Conservation (phyloP, 2,329 filamentous ascomycete genomes). For the Calonectria hongkongensis region DNA sequence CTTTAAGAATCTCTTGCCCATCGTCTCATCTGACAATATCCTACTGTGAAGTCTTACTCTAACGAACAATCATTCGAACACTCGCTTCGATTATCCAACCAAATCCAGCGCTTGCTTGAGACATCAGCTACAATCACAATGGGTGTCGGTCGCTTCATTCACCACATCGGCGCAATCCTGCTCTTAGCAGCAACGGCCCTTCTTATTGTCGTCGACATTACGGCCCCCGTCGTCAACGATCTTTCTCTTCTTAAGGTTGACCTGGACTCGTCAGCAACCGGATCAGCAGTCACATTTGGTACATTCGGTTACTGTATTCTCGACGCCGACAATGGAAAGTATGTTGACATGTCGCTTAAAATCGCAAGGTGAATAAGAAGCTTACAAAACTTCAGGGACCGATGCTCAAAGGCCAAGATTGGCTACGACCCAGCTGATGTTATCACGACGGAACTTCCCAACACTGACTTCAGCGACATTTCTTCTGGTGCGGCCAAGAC, state of each 20-base stretch:
- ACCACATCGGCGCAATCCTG: constrained; percentile 75
- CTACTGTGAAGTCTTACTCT: neutral
- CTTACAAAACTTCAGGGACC: constrained; percentile 59
- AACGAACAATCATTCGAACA: constrained; percentile 24
- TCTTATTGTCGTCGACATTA: constrained; percentile 75
- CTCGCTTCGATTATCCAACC: neutral
- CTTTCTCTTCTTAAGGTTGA: constrained; percentile 73
- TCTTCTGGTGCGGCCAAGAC: constrained; percentile 66
- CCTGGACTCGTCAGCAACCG: constrained; percentile 61
- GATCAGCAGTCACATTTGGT: constrained; percentile 70
- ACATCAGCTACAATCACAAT: constrained; percentile 58
- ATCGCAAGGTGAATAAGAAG: neutral
- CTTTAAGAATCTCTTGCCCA: neutral
- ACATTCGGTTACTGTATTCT: constrained; percentile 76
- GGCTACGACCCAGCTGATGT: constrained; percentile 74
- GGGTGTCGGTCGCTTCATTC: constrained; percentile 70
- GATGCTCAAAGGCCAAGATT: constrained; percentile 68
- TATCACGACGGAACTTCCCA: constrained; percentile 60
- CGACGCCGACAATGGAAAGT: constrained; percentile 52
- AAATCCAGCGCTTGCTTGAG: constrained; percentile 31
- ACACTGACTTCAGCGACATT: constrained; percentile 64
- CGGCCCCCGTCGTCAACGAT: constrained; percentile 74
- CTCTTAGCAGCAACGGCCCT: constrained; percentile 73
- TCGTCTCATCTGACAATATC: neutral
- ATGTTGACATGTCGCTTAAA: constrained; percentile 22